These are phyloP conservation scores for Gillenia trifoliata DNA, from an alignment of 306 rosid genomes.

Conservation along the genomic window DNA sequence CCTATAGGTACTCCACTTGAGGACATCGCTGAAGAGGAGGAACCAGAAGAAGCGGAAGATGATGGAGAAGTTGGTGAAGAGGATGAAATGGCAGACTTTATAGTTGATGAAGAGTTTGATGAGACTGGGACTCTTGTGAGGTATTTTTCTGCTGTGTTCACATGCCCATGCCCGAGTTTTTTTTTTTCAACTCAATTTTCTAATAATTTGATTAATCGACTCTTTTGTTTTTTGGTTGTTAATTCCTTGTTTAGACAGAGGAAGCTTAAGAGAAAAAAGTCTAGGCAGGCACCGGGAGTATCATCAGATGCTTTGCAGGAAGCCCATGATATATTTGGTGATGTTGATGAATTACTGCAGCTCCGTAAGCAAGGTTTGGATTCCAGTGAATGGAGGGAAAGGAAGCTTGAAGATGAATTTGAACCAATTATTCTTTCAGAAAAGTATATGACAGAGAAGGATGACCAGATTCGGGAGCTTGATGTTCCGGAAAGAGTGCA, in stretches of 20 bases:
- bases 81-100: constrained; percentile 98
- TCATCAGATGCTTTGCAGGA: constrained; percentile 88
- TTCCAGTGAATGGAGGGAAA: constrained; percentile 54
- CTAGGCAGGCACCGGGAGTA: constrained; percentile 74
- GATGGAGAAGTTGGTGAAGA: constrained; percentile 91
- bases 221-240: neutral
- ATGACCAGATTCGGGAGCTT: constrained; percentile 69
- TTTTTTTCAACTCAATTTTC: neutral
- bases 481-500: constrained; percentile 97
- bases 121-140: constrained; percentile 75
- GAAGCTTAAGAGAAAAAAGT: constrained; percentile 54
- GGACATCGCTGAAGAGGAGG: constrained; percentile 93
- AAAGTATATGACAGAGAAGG: constrained; percentile 90
- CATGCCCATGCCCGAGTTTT: neutral
- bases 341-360: constrained; percentile 67
- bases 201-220: neutral
- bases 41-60: constrained; percentile 83
- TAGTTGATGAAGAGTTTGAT: constrained; percentile 87
- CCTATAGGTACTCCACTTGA: constrained; percentile 69
- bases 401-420: constrained; percentile 90
- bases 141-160: constrained; percentile 27
- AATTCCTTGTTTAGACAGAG: constrained; percentile 38
- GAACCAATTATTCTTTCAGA: constrained; percentile 83
- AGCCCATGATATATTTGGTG: constrained; percentile 96
- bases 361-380: constrained; percentile 56